Evolutionary conservation across 176 grass and related monocot species (phyloP), one percentile per base, ranked within the genome.

Genomic region (Stipa capillata): DNA sequence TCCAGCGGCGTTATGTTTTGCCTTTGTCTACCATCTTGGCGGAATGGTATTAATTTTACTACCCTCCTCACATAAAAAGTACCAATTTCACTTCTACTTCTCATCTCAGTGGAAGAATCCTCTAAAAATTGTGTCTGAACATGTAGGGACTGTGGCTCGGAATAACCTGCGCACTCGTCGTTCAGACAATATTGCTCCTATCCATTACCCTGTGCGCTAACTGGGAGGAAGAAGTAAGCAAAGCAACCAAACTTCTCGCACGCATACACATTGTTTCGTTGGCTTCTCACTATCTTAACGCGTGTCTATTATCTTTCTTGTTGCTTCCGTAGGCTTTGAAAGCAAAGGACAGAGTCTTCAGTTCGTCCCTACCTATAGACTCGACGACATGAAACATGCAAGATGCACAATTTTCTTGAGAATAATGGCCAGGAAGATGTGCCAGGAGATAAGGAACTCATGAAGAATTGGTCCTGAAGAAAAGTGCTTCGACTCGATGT

Each of bases 331-430:
- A 86, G 84, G 84, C 78, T 75, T 74, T 67, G 42, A 86, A 81
- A 51, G 88, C 91, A 0, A 89, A 83, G 61, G 81, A 87, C 40
- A 89, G 94, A 61, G 84, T 93, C 24, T 89, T 81, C 65, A 86
- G 57, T 78, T 87, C 94, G 50, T 79, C 91, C 39, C n/a, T 97
- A 20, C 81, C 88, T 25, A 37, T 44, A 18, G 90, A 89, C 69
- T 77, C 89, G 86, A 59, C 32, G 45, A 39, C 79, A 77, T 92
- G 69, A 86, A 15, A 75, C 7, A 4, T 11, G 2, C 17, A 27
- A 50, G 51, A 40, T 2, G 18, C 2, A 23, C 16, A 34, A 56
- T 21, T 66, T 67, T 75, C 59, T 67, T 32, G n/a, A n/a, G n/a
- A n/a, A n/a, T n/a, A n/a, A n/a, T 40, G 23, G 8, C 6, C n/a